Percentiles rank a stretch among this genome's conserved stretches.
phyloP scores from a whole-genome alignment of 2,329 filamentous ascomycete species.

The Rhynchosporium agropyri region DNA sequence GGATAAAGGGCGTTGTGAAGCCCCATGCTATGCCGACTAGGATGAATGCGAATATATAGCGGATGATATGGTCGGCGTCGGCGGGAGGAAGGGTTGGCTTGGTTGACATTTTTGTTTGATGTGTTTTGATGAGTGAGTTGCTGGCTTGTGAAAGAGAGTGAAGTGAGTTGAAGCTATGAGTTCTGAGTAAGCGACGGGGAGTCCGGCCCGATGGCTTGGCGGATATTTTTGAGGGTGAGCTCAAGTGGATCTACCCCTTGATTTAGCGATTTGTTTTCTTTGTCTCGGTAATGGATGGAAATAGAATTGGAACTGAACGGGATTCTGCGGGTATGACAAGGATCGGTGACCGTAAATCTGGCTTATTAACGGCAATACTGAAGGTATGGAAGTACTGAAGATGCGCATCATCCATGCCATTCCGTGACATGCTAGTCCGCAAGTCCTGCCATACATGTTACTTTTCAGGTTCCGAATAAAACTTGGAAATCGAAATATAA shows the following conservation, averaged over 20 bases:
- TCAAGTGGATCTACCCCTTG: background rate
- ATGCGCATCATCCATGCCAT: too few species aligned
- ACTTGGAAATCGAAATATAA: too few species aligned
- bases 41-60: constrained; percentile 86
- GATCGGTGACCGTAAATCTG: background rate
- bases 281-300: background rate
- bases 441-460: too few species aligned
- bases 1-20: constrained; percentile 89
- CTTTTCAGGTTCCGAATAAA: too few species aligned
- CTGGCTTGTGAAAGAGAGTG: background rate
- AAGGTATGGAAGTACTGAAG: too few species aligned
- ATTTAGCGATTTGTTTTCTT: constrained; percentile 7
- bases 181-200: background rate
- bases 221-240: background rate
- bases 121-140: constrained; percentile 1
- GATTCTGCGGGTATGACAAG: background rate
- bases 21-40: constrained; percentile 93
- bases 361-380: background rate
- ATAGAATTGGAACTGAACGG: background rate
- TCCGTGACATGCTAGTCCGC: too few species aligned
- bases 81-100: constrained; percentile 11
- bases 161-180: constrained; percentile 1
- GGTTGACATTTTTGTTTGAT: constrained; percentile 15
- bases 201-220: constrained; percentile 8
- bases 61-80: constrained; percentile 49